phyloP scores from a whole-genome alignment of 345 rosid species.

The Aquilaria yunnanensis region DNA sequence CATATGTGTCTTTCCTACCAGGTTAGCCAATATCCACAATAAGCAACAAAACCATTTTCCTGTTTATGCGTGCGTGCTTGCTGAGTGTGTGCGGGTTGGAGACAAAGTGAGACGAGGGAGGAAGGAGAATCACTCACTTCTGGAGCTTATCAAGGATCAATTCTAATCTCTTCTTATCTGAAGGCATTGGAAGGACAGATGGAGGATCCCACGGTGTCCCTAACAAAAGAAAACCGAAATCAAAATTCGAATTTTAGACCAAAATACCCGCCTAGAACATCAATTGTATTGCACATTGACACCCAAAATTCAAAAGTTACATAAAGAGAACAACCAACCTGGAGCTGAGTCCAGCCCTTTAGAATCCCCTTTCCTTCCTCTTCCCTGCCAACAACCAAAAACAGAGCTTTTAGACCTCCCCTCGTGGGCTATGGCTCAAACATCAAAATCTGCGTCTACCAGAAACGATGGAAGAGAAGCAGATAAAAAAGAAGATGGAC shows the following conservation, averaged over 20 bases:
- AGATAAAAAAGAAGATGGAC: constrained; percentile 8
- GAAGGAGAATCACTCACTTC: constrained; percentile 42
- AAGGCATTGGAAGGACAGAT: constrained; percentile 43
- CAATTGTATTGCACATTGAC: not conserved
- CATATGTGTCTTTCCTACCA: constrained; percentile 92
- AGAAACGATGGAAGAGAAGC: constrained; percentile 3
- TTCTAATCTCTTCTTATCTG: constrained; percentile 68
- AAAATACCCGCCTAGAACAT: not conserved
- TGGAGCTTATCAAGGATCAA: constrained; percentile 92
- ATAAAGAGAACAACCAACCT: constrained; percentile 33
- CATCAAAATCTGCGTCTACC: not conserved
- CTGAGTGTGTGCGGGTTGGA: not conserved
- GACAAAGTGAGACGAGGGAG: not conserved
- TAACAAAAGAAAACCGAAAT: constrained; percentile 22
- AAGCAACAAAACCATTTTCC: constrained; percentile 10
- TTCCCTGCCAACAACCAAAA: constrained; percentile 42
- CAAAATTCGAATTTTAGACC: constrained; percentile 10
- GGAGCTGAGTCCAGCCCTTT: constrained; percentile 41
- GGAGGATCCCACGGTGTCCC: constrained; percentile 39
- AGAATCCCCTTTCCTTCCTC: constrained; percentile 29
- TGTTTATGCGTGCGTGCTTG: too few relatives aligned
- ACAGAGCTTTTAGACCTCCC: constrained; percentile 9
- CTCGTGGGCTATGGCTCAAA: constrained; percentile 12
- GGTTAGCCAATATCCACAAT: constrained; percentile 14
- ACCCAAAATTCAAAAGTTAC: not conserved